Percentiles rank a stretch among this genome's conserved stretches.
phyloP scores from a whole-genome alignment of 306 rosid genomes.

The Trifolium dubium region DNA sequence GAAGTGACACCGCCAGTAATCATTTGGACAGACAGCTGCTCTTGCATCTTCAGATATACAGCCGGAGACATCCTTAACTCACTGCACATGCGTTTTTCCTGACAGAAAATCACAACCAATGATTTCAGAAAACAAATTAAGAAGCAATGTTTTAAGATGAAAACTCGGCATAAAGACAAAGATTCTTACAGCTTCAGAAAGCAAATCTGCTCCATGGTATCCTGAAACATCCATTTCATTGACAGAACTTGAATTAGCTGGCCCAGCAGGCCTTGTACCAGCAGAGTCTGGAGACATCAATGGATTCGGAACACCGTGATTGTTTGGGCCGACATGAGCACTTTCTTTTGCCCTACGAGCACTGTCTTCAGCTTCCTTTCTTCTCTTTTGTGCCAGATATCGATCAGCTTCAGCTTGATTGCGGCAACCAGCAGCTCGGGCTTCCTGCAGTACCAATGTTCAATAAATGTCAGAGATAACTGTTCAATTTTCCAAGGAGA shows the following conservation, averaged over 20 bases:
- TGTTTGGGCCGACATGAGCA: conserved; percentile 65
- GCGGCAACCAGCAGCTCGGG: conserved; percentile 81
- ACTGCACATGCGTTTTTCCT: conserved; percentile 83
- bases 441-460: conserved; percentile 62
- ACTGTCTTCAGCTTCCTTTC: conserved; percentile 71
- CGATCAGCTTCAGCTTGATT: conserved; percentile 71
- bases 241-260: conserved; percentile 63
- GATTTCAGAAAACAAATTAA: conserved; percentile 28
- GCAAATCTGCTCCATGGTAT: conserved; percentile 74
- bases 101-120: conserved; percentile 35
- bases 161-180: conserved; percentile 13
- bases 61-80: conserved; percentile 72
- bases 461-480: conserved; percentile 13
- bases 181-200: conserved; percentile 84
- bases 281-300: conserved; percentile 63
- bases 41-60: conserved; percentile 74
- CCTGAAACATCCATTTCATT: conserved; percentile 64
- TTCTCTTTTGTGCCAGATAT: conserved; percentile 66
- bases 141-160: conserved; percentile 10
- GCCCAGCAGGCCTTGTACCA: conserved; percentile 63
- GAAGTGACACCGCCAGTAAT: conserved; percentile 61
- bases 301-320: conserved; percentile 67
- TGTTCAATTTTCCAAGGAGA: not conserved
- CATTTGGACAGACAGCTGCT: conserved; percentile 66
- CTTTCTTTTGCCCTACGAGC: conserved; percentile 64